Evolutionary conservation across 768 basidiomycete genomes (phyloP).

Genomic region (Suillus placidus): DNA sequence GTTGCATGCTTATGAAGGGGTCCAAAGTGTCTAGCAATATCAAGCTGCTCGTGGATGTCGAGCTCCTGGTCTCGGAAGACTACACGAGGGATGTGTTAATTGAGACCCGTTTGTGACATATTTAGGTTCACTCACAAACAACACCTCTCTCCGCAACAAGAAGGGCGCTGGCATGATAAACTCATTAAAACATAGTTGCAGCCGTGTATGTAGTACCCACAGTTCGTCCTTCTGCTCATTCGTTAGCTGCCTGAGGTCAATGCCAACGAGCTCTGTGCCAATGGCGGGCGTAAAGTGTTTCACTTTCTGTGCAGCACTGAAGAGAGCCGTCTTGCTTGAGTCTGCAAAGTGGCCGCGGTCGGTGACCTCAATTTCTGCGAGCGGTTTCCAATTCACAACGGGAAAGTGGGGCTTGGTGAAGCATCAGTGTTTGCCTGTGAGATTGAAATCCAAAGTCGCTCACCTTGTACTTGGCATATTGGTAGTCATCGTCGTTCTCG

Average conservation of each 20-base stretch:
- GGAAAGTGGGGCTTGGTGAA: slow-evolving; percentile 62
- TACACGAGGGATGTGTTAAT: slow-evolving; percentile 26
- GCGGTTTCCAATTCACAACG: slow-evolving; percentile 63
- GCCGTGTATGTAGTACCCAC: slow-evolving; percentile 40
- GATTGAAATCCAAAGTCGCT: slow-evolving; percentile 10
- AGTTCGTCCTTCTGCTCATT: slow-evolving; percentile 77
- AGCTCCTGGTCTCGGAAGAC: slow-evolving; percentile 80
- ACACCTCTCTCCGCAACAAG: slow-evolving; percentile 77
- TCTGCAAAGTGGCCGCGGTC: slow-evolving; percentile 75
- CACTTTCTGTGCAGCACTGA: slow-evolving; percentile 67
- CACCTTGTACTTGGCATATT: slow-evolving; percentile 64
- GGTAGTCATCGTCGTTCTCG: slow-evolving; percentile 52
- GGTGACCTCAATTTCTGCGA: slow-evolving; percentile 56
- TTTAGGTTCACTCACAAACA: slow-evolving; percentile 54
- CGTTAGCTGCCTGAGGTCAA: slow-evolving; percentile 72
- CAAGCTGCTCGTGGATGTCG: slow-evolving; percentile 66
- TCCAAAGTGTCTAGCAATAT: slow-evolving; percentile 72
- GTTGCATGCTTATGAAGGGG: slow-evolving; percentile 84
- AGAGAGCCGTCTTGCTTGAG: slow-evolving; percentile 63
- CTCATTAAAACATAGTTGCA: slow-evolving; percentile 15
- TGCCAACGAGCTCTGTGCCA: slow-evolving; percentile 73
- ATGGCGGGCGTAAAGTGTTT: slow-evolving; percentile 70
- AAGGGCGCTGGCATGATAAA: slow-evolving; percentile 51
- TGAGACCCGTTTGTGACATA: background rate
- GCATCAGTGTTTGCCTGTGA: slow-evolving; percentile 4